Percentiles rank a stretch among this genome's conserved stretches.
Conservation (phyloP, 768 basidiomycete genomes). For the Collybiopsis confluens region DNA sequence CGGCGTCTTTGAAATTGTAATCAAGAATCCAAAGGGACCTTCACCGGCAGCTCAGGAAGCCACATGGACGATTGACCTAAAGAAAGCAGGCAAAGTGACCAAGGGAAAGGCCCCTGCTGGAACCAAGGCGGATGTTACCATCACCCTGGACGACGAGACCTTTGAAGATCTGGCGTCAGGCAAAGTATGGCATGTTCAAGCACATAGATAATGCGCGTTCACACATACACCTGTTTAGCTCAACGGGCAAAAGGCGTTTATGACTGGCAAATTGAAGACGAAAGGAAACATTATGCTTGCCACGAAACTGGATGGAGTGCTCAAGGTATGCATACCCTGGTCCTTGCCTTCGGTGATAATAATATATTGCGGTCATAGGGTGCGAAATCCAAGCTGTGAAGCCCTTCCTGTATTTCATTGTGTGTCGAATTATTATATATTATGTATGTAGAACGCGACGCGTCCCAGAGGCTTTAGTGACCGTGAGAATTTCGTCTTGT, state of each 20-base stretch:
- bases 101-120: conserved; percentile 56
- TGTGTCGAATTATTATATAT: too few species aligned
- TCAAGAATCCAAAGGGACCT: conserved; percentile 63
- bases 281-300: conserved; percentile 92
- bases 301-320: conserved; percentile 80
- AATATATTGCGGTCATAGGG: conserved; percentile 18
- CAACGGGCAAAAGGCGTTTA: conserved; percentile 93
- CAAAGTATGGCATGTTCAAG: too few species aligned
- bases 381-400: conserved; percentile 44
- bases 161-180: conserved; percentile 68
- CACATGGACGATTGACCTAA: conserved; percentile 91
- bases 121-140: conserved; percentile 78
- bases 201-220: too few species aligned
- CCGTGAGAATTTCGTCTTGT: too few species aligned
- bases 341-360: background rate
- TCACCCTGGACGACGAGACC: conserved; percentile 74
- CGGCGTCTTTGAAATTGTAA: conserved; percentile 81
- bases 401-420: too few species aligned
- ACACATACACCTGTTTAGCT: conserved; percentile 52
- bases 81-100: conserved; percentile 75
- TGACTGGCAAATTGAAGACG: conserved; percentile 92
- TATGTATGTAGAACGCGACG: too few species aligned
- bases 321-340: conserved; percentile 56
- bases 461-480: too few species aligned
- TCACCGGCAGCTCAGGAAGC: conserved; percentile 40